Conservation (phyloP, 2,329 filamentous ascomycete species). For the Stagonosporopsis cucurbitacearum region DNA sequence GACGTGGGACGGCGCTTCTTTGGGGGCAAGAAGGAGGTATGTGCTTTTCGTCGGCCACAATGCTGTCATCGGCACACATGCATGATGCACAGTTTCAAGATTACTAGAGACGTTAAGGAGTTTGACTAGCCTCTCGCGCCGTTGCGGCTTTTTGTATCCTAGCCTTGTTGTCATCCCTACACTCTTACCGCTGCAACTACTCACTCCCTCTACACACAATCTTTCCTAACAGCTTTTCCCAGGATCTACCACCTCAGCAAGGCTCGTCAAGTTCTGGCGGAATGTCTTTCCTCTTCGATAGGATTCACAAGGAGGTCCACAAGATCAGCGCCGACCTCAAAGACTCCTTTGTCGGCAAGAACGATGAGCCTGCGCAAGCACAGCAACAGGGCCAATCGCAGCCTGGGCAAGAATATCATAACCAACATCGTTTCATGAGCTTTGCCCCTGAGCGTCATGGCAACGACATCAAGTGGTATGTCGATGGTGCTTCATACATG, state of each 20-base stretch:
- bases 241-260: conserved; percentile 37
- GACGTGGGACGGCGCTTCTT: conserved; percentile 58
- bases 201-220: conserved; percentile 11
- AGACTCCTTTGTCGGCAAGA: conserved; percentile 55
- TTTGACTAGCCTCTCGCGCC: conserved; percentile 21
- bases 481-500: conserved; percentile 77
- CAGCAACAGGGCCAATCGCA: conserved; percentile 29
- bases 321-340: conserved; percentile 60
- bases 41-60: conserved; percentile 24
- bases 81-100: conserved; percentile 20
- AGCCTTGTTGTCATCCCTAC: conserved; percentile 9
- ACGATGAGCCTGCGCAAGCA: conserved; percentile 54
- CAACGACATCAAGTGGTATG: conserved; percentile 83
- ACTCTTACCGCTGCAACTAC: conserved; percentile 5
- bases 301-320: conserved; percentile 60
- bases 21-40: conserved; percentile 44
- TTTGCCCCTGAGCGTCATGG: conserved; percentile 77
- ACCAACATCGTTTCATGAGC: conserved; percentile 60
- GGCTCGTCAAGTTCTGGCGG: conserved; percentile 38
- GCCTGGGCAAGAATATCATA: conserved; percentile 49
- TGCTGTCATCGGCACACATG: conserved; percentile 25
- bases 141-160: conserved; percentile 16
- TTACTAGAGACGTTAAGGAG: conserved; percentile 20
- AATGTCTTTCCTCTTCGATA: conserved; percentile 60
- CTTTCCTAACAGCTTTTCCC: conserved; percentile 15